Conservation (phyloP, 257 asterid genomes). For the Lycium barbarum region DNA sequence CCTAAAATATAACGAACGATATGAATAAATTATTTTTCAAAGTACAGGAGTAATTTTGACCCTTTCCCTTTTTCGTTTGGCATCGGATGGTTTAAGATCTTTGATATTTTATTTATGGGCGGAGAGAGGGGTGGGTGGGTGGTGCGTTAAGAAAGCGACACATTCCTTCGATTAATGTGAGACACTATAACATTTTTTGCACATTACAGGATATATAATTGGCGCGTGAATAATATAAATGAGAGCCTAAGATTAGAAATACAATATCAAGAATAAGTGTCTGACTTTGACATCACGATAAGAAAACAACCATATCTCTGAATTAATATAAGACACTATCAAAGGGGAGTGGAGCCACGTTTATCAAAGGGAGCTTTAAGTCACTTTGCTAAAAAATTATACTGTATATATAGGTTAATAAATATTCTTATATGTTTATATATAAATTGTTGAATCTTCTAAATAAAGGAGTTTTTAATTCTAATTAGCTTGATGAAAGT, state of each 20-base stretch:
- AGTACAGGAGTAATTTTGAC: too few species aligned
- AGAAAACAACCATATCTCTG: background rate
- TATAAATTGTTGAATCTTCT: too few species aligned
- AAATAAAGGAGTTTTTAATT: too few species aligned
- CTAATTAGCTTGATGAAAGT: background rate
- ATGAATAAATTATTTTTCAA: too few species aligned
- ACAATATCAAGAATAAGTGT: background rate
- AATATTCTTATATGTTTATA: background rate
- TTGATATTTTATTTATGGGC: background rate
- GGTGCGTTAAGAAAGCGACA: background rate
- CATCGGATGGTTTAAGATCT: background rate
- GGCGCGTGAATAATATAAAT: background rate
- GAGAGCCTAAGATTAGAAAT: background rate
- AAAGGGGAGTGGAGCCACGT: rapidly evolving
- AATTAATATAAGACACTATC: background rate
- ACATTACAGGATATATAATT: too few species aligned
- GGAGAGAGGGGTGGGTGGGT: background rate
- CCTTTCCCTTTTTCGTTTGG: background rate
- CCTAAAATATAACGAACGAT: too few species aligned
- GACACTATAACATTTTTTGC: background rate
- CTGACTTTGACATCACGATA: rapidly evolving
- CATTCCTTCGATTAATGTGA: background rate
- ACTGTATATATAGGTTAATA: background rate
- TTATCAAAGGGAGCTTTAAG: background rate
- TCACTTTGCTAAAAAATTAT: background rate